Evolutionary conservation across 495 filamentous ascomycete species (phyloP).

Genomic region (Elasticomyces elasticus): DNA sequence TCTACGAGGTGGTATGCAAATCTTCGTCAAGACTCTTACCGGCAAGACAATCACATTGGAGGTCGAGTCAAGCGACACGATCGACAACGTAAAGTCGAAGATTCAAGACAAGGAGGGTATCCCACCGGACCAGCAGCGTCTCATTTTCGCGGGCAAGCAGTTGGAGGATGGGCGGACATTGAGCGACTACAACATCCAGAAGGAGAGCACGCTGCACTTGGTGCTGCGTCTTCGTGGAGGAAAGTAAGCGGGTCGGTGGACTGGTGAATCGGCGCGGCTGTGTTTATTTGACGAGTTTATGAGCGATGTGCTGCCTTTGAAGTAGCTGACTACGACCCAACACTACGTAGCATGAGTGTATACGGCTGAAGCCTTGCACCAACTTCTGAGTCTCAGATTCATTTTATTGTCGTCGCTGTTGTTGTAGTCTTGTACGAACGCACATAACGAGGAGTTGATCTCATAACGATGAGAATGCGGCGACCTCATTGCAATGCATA

Average conservation of each 20-base stretch:
- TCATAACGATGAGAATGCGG: too few relatives aligned
- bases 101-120: constrained; percentile 92
- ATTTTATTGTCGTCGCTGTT: too few relatives aligned
- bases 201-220: constrained; percentile 94
- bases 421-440: too few relatives aligned
- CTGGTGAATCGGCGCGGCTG: background rate
- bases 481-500: too few relatives aligned
- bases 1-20: constrained; percentile 68
- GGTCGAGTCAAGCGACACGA: constrained; percentile 52
- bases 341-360: constrained; percentile 3
- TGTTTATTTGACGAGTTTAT: constrained; percentile 10
- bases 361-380: background rate
- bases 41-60: constrained; percentile 65
- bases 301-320: background rate
- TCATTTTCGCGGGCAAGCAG: constrained; percentile 97
- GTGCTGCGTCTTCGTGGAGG: constrained; percentile 96
- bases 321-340: background rate
- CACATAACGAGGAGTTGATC: too few relatives aligned
- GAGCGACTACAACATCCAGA: constrained; percentile 98
- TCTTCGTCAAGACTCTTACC: constrained; percentile 63
- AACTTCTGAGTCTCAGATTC: too few relatives aligned
- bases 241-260: constrained; percentile 16
- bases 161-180: constrained; percentile 84
- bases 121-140: constrained; percentile 83
- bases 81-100: constrained; percentile 52